Evolutionary conservation across 768 basidiomycete species (phyloP).

Genomic region (Boletus sp.): DNA sequence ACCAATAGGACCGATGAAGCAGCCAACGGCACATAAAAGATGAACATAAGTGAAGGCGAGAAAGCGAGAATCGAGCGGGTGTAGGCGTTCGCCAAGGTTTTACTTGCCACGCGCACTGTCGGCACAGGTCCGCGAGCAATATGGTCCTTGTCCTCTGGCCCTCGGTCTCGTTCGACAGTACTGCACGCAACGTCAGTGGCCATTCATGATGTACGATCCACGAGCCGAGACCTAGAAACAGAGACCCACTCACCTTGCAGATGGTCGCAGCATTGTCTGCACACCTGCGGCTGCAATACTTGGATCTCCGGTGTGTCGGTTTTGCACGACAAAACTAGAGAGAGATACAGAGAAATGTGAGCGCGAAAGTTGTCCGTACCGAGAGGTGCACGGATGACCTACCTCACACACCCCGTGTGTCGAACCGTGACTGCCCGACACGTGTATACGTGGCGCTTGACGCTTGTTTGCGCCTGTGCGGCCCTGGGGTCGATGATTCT

Average conservation of each 20-base stretch:
- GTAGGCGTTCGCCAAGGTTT: not conserved
- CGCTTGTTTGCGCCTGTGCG: conserved; percentile 1
- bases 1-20: not conserved
- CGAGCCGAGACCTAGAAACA: not conserved
- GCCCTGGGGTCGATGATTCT: not conserved
- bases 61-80: not conserved
- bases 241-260: conserved; percentile 21
- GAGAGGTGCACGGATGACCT: not conserved
- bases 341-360: not conserved
- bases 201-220: not conserved
- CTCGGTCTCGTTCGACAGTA: conserved; percentile 24
- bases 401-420: conserved; percentile 25
- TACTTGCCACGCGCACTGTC: conserved; percentile 17
- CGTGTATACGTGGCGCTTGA: conserved; percentile 10
- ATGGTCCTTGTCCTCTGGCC: conserved; percentile 11
- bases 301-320: conserved; percentile 52
- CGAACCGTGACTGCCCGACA: conserved; percentile 3
- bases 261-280: conserved; percentile 40
- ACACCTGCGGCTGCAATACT: conserved; percentile 63
- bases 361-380: not conserved
- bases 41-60: not conserved
- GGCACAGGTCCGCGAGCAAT: conserved; percentile 30
- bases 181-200: conserved; percentile 6
- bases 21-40: conserved; percentile 2
- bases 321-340: conserved; percentile 49